phyloP scores from a whole-genome alignment of 768 basidiomycete genomes.

The Austroboletus festivus region DNA sequence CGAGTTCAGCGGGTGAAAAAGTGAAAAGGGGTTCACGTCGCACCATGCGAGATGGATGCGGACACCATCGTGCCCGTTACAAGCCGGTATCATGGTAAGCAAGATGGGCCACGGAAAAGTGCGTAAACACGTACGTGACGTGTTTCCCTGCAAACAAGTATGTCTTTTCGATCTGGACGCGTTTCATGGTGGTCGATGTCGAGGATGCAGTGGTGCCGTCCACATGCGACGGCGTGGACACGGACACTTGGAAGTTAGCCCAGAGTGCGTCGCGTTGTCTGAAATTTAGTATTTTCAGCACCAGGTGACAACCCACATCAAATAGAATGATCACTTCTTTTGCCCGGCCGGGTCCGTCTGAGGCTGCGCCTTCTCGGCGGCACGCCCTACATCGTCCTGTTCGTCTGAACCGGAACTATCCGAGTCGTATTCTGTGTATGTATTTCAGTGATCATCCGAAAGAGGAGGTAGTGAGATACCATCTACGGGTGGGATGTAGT shows the following conservation, averaged over 20 bases:
- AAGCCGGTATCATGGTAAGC: no score
- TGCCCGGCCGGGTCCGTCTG: conserved; percentile 39
- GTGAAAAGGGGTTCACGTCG: no score
- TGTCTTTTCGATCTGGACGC: conserved; percentile 65
- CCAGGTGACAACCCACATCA: neutral
- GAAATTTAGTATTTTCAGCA: neutral
- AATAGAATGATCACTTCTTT: conserved; percentile 38
- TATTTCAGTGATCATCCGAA: neutral
- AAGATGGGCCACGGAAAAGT: neutral
- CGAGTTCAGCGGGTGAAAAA: neutral
- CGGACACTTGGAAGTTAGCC: conserved; percentile 65
- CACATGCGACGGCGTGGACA: conserved; percentile 33
- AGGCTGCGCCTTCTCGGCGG: conserved; percentile 11
- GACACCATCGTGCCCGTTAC: no score
- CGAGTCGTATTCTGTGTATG: conserved; percentile 27
- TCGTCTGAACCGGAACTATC: conserved; percentile 40
- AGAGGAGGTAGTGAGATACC: conserved; percentile 19
- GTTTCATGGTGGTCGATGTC: conserved; percentile 31
- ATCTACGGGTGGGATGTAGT: conserved; percentile 59
- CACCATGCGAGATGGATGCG: neutral
- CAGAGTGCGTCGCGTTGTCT: conserved; percentile 67
- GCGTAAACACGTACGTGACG: conserved; percentile 50
- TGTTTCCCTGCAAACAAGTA: conserved; percentile 78
- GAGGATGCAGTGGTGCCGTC: conserved; percentile 7
- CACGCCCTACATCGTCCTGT: conserved; percentile 32